These are phyloP conservation scores for Globisporangium apiculatum DNA, from an alignment of 352 stramenopile genomes.

Conservation along the genomic window DNA sequence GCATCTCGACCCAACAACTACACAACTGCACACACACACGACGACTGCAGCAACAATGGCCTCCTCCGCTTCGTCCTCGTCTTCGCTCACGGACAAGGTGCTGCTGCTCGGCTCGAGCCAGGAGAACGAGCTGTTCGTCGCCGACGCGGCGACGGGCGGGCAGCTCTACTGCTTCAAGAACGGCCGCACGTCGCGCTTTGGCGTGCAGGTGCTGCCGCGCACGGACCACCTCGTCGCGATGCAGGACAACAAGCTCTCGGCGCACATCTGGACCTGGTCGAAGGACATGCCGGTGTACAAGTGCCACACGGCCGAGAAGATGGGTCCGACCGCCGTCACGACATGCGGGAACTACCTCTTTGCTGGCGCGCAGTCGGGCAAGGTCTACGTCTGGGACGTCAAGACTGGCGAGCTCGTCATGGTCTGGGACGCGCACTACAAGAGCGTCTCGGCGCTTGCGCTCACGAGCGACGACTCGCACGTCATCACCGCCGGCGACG, in stretches of 20 bases:
- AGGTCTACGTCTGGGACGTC: constrained; percentile 84
- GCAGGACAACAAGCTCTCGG: constrained; percentile 60
- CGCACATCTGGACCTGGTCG: constrained; percentile 58
- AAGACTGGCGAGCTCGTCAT: constrained; percentile 73
- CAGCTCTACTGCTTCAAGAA: constrained; percentile 79
- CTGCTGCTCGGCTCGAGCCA: constrained; percentile 61
- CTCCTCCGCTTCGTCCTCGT: constrained; percentile 34
- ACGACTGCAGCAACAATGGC: constrained; percentile 12
- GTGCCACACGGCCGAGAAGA: constrained; percentile 70
- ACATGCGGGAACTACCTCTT: constrained; percentile 71
- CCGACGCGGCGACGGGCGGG: constrained; percentile 45
- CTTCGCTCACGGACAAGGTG: constrained; percentile 46
- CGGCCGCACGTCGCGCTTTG: constrained; percentile 35
- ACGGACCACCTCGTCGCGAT: constrained; percentile 60
- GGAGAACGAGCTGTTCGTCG: constrained; percentile 58
- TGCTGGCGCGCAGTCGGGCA: constrained; percentile 64
- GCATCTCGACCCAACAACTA: neutral
- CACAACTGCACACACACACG: neutral
- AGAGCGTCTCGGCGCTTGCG: constrained; percentile 59
- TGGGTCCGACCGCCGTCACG: constrained; percentile 49
- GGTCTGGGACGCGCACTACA: constrained; percentile 85
- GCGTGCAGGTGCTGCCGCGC: constrained; percentile 47
- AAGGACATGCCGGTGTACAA: constrained; percentile 69
- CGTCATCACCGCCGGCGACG: constrained; percentile 70
- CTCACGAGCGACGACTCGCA: constrained; percentile 74